These are phyloP conservation scores for Lasiodiplodia theobromae DNA, from an alignment of 2,329 filamentous ascomycete species.

Conservation along the genomic window DNA sequence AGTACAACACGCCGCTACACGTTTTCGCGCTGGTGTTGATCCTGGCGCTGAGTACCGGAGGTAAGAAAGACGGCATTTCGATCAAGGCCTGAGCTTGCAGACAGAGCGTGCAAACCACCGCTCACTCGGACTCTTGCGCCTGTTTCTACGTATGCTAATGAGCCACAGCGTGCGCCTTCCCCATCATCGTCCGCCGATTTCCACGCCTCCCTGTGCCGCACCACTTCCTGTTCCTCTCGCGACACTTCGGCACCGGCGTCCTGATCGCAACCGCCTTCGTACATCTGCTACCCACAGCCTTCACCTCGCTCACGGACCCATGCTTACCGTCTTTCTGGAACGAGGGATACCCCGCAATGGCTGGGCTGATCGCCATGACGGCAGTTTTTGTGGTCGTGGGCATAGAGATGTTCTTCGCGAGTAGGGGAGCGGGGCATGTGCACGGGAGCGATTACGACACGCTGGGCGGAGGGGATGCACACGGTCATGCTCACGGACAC, in stretches of 20 bases:
- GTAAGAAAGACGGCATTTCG: conserved; percentile 41
- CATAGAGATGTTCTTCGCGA: conserved; percentile 89
- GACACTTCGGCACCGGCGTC: conserved; percentile 51
- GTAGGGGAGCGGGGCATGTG: conserved; percentile 67
- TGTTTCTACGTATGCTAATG: neutral
- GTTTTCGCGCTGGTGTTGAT: conserved; percentile 66
- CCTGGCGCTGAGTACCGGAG: conserved; percentile 61
- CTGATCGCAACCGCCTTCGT: conserved; percentile 51
- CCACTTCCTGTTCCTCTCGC: conserved; percentile 49
- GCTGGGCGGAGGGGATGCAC: conserved; percentile 35
- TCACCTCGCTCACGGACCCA: conserved; percentile 49
- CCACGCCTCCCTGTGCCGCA: conserved; percentile 47
- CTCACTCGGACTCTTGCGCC: neutral
- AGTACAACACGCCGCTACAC: conserved; percentile 64
- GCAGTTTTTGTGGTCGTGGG: conserved; percentile 71
- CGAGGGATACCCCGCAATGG: conserved; percentile 48
- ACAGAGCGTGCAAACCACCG: too few relatives aligned
- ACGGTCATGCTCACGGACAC: conserved; percentile 28
- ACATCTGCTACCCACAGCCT: conserved; percentile 50
- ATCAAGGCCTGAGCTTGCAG: too few relatives aligned
- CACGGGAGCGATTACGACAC: conserved; percentile 63
- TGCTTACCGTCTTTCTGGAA: conserved; percentile 51
- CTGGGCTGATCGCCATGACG: conserved; percentile 49
- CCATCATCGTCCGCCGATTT: conserved; percentile 49
- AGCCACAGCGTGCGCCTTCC: conserved; percentile 47